Evolutionary conservation across 257 asterid genomes (phyloP), one percentile per base, ranked within the genome.

Genomic region (Ophiorrhiza pumila): DNA sequence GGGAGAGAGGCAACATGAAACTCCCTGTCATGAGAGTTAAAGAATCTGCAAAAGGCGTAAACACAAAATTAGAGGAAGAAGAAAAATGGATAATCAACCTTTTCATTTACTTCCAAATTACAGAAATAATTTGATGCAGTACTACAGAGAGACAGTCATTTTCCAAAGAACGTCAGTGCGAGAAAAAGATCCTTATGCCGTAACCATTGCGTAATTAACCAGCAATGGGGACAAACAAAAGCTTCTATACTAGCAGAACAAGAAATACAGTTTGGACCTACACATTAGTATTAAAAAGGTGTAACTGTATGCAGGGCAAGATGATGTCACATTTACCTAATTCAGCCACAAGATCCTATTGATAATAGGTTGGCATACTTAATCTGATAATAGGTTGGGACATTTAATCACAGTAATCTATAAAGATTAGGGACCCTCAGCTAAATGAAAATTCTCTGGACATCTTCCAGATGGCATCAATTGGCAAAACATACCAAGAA

Each of bases 1-100:
- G 95, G 97, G 73, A 94, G 93, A 66, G 97, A 75, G 17, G 99
- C 99, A 56, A 94, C 93, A 67, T 94, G 98, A 78, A 94, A 94
- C 81, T 91, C 98, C 84, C 97, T 81, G 76, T 92, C 97, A 58
- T 91, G 96, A 68, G 88, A 83, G 37, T 58, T 74, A 63, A 88
- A 90, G 73, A 87, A 89, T 81, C 99, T 94, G 96, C 90, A 84
- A 46, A 47, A 32, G 22, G 61, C 23, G 79, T 62, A 47, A 77
- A 71, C 32, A 71, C 25, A 37, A 10, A 6, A 65, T 56, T 46
- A 69, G 34, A 27, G 9, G 6, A 67, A 66, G 20, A 64, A 43
- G 32, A 10, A 47, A 25, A 52, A 69, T 6, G 10, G 41, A 17
- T 1, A 37, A 20, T 17, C 55, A 65, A 43, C 57, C 72, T 13